Conservation (phyloP, 1,284 basidiomycete species). For the Cutaneotrichosporon sp. region DNA sequence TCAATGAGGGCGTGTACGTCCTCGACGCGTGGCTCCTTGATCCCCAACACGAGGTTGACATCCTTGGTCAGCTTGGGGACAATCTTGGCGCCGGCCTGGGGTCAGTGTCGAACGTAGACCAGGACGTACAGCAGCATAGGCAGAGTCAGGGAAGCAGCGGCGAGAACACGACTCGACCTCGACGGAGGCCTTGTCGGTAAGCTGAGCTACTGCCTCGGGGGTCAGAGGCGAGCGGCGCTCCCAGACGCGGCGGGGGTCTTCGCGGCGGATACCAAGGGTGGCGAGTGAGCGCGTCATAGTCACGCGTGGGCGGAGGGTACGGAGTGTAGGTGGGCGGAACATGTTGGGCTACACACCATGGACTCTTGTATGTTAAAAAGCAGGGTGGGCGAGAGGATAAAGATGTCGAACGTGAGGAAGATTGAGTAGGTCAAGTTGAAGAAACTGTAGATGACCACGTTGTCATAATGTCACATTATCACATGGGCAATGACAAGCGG, state of each 20-base stretch:
- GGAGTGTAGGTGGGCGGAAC: constrained; percentile 6
- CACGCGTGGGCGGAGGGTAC: not conserved
- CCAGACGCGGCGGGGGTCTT: constrained; percentile 78
- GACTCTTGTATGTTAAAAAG: not conserved
- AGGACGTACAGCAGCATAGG: constrained; percentile 64
- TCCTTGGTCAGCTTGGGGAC: constrained; percentile 60
- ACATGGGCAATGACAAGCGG: no score
- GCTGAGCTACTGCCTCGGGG: constrained; percentile 65
- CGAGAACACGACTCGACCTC: constrained; percentile 62
- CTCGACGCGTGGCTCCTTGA: constrained; percentile 76
- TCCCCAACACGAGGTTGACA: constrained; percentile 75
- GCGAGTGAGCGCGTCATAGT: constrained; percentile 22
- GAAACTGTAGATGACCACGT: not conserved
- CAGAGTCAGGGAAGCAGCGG: constrained; percentile 66
- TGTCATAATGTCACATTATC: no score
- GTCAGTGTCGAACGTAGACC: constrained; percentile 10
- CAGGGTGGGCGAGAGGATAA: no score
- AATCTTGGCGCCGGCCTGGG: constrained; percentile 71
- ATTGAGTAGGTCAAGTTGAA: not conserved
- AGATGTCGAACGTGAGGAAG: not conserved
- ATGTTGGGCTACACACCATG: constrained; percentile 2
- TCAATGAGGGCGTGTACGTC: constrained; percentile 55
- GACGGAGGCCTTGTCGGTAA: constrained; percentile 42
- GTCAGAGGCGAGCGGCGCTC: constrained; percentile 81
- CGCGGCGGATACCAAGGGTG: constrained; percentile 68